Base-by-base conservation (phyloP, 2,329 filamentous ascomycete genomes). In the Leptographium procerum region DNA sequence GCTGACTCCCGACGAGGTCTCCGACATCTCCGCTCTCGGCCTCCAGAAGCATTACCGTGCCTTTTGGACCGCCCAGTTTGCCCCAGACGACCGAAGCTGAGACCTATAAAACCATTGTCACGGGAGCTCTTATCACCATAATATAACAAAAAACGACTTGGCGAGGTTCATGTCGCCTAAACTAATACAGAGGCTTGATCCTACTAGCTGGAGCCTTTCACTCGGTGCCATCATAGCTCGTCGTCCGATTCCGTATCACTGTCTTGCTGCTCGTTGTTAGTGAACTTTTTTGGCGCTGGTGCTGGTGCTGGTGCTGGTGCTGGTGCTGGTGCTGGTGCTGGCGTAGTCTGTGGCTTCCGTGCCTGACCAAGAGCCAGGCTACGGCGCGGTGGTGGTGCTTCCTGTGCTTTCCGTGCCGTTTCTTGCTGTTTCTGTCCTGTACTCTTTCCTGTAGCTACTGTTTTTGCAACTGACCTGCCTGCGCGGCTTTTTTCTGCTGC, bases 1-100 rank as follows among this genome's bases (percentile, higher is more conserved):
- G 72, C 71, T 88, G 62, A 83, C 81, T 13, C 72, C 76, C 0
- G 73, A 77, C 57, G 85, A 87, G 69, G 71, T 87, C 14, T 69
- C 76, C 52, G 75, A 79, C 56, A 82, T 88, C 61, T 67, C 75
- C 0, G 73, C 78, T 63, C 65, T 77, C 40, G 85, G 85, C 1
- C 72, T 72, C 63, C 66, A 82, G 73, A 85, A 84, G 71, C 81
- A 87, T 68, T 83, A 72, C 65, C 76, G 84, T 34, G 78, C 71
- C 0, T 87, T 82, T 67, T 87, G 82, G 81, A 71, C 62, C 2
- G 63, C 77, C 19, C 74, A 73, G 59, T 85, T 83, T 68, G 75
- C 68, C 11, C 68, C 69, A 1, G 74, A 81, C 59, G 84, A 87
- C 60, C 61, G 65, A 36, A 62, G 67, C 24, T 70, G 57, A 61